Conservation (phyloP, 768 basidiomycete genomes). For the Chalciporus sphaerocephalus region DNA sequence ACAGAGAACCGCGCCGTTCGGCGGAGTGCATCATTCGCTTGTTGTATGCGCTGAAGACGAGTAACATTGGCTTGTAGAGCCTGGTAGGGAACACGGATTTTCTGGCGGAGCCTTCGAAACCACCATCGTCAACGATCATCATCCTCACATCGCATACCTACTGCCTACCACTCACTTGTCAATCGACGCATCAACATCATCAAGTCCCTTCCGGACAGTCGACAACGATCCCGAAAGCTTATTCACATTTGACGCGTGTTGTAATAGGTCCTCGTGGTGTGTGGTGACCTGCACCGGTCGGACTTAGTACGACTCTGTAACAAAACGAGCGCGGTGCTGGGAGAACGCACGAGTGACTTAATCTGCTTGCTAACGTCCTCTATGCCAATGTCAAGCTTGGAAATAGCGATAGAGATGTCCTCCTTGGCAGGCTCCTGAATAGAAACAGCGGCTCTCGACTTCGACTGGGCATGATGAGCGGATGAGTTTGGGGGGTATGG, state of each 20-base stretch:
- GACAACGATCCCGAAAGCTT: conserved; percentile 67
- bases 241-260: conserved; percentile 72
- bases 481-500: conserved; percentile 53
- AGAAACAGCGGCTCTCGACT: conserved; percentile 21
- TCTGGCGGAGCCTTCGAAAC: conserved; percentile 62
- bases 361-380: conserved; percentile 93
- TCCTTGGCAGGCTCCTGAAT: conserved; percentile 62
- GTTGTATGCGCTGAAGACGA: conserved; percentile 73
- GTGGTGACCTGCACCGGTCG: conserved; percentile 57
- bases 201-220: conserved; percentile 63
- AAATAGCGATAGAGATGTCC: conserved; percentile 85
- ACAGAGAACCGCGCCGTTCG: conserved; percentile 81
- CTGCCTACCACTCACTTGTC: conserved; percentile 64
- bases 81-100: conserved; percentile 82
- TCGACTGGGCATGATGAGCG: conserved; percentile 17
- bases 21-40: conserved; percentile 80
- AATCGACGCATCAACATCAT: conserved; percentile 69
- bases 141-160: not conserved
- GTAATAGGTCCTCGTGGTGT: conserved; percentile 79
- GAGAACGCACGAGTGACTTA: conserved; percentile 62
- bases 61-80: conserved; percentile 66
- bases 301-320: not conserved
- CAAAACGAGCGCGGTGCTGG: not conserved
- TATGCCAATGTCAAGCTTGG: conserved; percentile 80
- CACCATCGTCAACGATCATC: not conserved